A percentile compares a stretch with the other conserved stretches of the same genome.
phyloP scores from a whole-genome alignment of 2,329 filamentous ascomycete species.

The Alternaria sp. region DNA sequence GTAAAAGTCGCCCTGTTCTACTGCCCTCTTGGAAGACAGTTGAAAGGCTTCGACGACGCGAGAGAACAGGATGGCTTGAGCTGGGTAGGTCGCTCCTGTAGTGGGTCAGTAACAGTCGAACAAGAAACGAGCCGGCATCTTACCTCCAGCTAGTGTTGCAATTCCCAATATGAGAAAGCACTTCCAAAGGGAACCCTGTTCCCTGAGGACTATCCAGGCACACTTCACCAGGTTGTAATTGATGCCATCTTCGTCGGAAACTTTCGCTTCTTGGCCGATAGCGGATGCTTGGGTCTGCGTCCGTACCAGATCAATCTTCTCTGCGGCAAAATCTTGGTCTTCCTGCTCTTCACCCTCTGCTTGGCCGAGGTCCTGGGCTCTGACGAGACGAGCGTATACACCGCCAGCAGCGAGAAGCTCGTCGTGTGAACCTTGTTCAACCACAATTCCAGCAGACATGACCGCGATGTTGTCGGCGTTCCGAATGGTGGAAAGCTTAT shows the following conservation, averaged over 20 bases:
- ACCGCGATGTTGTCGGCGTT: slow-evolving; percentile 95
- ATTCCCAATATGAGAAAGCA: slow-evolving; percentile 34
- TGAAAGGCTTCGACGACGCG: slow-evolving; percentile 58
- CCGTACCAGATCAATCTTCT: slow-evolving; percentile 29
- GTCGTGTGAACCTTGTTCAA: slow-evolving; percentile 90
- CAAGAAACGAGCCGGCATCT: neutral
- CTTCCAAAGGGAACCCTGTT: slow-evolving; percentile 49
- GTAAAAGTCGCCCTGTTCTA: slow-evolving; percentile 57
- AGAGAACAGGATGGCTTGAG: slow-evolving; percentile 59
- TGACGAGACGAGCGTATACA: slow-evolving; percentile 77
- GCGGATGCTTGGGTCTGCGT: slow-evolving; percentile 39
- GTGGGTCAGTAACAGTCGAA: slow-evolving; percentile 5
- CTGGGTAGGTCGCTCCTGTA: slow-evolving; percentile 54
- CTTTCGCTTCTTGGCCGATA: slow-evolving; percentile 27
- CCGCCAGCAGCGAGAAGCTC: slow-evolving; percentile 72
- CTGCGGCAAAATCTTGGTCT: slow-evolving; percentile 22
- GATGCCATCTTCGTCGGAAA: slow-evolving; percentile 27
- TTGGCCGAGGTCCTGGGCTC: slow-evolving; percentile 55
- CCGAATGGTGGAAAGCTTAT: slow-evolving; percentile 91
- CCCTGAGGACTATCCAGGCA: slow-evolving; percentile 36
- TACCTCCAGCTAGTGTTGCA: slow-evolving; percentile 43
- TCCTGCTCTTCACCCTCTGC: slow-evolving; percentile 22
- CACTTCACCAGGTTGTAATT: slow-evolving; percentile 39
- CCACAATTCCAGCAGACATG: slow-evolving; percentile 78
- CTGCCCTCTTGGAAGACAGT: slow-evolving; percentile 47